Base-by-base conservation (phyloP, 306 rosid species). In the Cucumis melo region DNA sequence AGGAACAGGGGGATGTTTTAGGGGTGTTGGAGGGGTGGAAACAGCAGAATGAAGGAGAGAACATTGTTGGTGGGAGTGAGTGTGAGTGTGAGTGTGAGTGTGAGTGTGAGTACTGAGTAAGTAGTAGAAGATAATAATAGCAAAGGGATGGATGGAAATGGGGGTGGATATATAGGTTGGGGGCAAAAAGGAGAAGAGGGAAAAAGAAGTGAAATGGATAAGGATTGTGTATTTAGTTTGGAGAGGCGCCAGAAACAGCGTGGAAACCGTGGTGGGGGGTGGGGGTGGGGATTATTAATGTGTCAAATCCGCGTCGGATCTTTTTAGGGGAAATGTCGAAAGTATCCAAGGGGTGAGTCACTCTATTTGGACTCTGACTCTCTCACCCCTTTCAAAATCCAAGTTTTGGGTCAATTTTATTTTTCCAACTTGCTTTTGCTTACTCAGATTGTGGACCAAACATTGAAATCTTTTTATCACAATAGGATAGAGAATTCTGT, bases 251-350 rank as follows among this genome's bases (percentile, higher is more conserved):
- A 6, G 65, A 55, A 38, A 53, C 8, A 57, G 51, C 44, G 17
- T 19, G 78, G 65, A 55, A 54, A 55, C 36, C 78, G 66, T 15
- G 78, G 78, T 36, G 72, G 23, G 1, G 29, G 2, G 29, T 27
- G 29, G 29, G 29, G 20, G 44, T 2, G 29, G 29, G 20, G 44
- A 56, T 36, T 46, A 20, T 36, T 12, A 46, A 9, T 55, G 62
- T n/a, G 78, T 57, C 53, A 39, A 34, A 54, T 54, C 78, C 78
- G 78, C 78, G 78, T 74, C 32, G 41, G 65, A 74, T 36, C n/a
- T 74, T 74, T 71, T 41, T 50, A 0, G 34, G 24, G 53, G 24
- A 65, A 39, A 19, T 27, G 58, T 14, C 58, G 41, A 23, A 23
- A 71, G 4, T 71, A 71, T 48, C 75, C 75, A 14, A 5, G 4